Conservation (phyloP, 257 asterid species). For the Mitragyna speciosa region DNA sequence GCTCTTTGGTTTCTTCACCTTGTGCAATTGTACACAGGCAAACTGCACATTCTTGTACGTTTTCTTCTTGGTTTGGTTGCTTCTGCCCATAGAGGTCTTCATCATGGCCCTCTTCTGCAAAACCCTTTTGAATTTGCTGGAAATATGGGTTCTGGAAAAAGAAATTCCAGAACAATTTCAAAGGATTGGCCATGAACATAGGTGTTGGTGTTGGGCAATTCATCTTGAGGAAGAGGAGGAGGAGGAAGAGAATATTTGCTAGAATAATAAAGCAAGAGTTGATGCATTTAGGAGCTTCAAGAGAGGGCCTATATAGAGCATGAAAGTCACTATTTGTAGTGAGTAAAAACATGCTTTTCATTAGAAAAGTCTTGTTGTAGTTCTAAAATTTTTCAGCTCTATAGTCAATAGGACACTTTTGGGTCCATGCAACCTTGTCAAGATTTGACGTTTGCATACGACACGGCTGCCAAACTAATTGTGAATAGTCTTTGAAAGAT, state of each 20-base stretch:
- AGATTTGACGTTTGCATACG: neutral
- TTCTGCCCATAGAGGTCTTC: neutral
- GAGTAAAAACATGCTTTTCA: neutral
- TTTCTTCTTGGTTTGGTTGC: neutral
- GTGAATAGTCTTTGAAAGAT: no score
- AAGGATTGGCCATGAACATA: neutral
- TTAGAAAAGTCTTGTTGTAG: neutral
- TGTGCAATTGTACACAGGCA: constrained; percentile 29
- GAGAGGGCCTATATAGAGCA: neutral
- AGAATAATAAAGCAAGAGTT: neutral
- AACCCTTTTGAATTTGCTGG: neutral
- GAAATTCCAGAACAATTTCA: constrained; percentile 5
- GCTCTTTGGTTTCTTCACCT: constrained; percentile 27
- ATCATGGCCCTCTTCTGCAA: neutral
- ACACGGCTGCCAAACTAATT: neutral
- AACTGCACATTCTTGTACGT: constrained; percentile 24
- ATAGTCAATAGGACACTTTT: neutral
- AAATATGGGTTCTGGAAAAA: neutral
- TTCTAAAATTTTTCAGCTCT: no score
- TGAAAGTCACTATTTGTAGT: neutral
- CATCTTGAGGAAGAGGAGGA: neutral
- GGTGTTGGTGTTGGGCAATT: neutral
- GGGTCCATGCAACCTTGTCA: neutral
- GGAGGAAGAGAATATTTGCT: neutral
- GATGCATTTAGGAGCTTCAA: neutral